Evolutionary conservation across 2,329 filamentous ascomycete genomes (phyloP).

Genomic region (Drechslerella stenobrocha): DNA sequence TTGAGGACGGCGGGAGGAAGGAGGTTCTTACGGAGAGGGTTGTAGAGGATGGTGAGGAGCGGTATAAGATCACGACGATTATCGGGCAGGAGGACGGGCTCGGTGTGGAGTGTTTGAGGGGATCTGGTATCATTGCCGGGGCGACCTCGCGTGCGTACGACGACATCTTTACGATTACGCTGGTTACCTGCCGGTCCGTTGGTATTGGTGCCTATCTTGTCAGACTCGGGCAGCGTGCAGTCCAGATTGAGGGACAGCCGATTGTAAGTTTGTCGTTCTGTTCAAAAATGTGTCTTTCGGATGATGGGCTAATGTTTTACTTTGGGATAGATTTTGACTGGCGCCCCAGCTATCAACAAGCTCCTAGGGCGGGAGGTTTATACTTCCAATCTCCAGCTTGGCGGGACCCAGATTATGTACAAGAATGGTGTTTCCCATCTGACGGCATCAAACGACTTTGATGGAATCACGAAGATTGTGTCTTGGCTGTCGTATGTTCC

Average conservation of each 20-base stretch:
- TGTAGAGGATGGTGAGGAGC: conserved; percentile 80
- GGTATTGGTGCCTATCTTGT: conserved; percentile 99
- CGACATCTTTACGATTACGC: conserved; percentile 96
- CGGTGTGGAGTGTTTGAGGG: conserved; percentile 94
- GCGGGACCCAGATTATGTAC: conserved; percentile 99
- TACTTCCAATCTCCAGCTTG: conserved; percentile 97
- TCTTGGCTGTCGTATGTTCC: conserved; percentile 98
- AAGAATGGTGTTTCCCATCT: conserved; percentile 99
- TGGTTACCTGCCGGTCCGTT: conserved; percentile 97
- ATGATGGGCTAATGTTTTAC: conserved; percentile 17
- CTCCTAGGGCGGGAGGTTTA: conserved; percentile 96
- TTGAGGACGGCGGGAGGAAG: conserved; percentile 74
- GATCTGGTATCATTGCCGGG: conserved; percentile 96
- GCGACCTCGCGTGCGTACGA: conserved; percentile 96
- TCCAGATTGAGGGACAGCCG: conserved; percentile 97
- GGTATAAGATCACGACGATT: conserved; percentile 91
- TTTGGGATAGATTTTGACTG: conserved; percentile 72
- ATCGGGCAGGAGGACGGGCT: conserved; percentile 92
- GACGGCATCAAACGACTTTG: conserved; percentile 96
- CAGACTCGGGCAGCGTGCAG: conserved; percentile 94
- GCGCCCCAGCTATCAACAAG: conserved; percentile 97
- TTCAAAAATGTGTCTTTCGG: conserved; percentile 4
- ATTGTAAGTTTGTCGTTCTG: conserved; percentile 60
- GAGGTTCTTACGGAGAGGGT: conserved; percentile 87
- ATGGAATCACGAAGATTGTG: conserved; percentile 95